Conservation (phyloP, 352 stramenopile genomes). For the Globisporangium nagaii region DNA sequence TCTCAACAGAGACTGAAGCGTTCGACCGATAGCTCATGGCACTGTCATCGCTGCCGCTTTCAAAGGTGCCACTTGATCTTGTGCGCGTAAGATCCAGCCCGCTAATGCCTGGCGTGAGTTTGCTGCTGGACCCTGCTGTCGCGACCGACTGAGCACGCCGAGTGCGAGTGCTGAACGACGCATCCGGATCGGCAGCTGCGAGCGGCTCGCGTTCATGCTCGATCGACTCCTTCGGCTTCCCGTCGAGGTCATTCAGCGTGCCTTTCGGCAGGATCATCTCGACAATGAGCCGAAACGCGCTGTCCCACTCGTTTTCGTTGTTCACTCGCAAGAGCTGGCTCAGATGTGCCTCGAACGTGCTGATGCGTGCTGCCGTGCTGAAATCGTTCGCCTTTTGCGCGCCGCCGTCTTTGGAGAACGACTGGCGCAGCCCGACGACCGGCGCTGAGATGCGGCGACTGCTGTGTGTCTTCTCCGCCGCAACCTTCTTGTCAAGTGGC, state of each 20-base stretch:
- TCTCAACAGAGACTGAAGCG: neutral
- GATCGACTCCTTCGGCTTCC: neutral
- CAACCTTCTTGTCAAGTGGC: no score
- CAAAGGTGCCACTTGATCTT: neutral
- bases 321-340: conserved; percentile 11
- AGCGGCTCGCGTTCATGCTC: neutral
- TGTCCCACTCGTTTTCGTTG: conserved; percentile 26
- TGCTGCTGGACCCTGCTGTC: neutral
- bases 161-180: conserved; percentile 1
- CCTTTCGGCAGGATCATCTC: conserved; percentile 39
- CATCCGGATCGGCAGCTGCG: neutral
- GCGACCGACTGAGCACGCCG: conserved; percentile 9
- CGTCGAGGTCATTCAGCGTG: conserved; percentile 20
- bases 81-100: neutral
- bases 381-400: neutral
- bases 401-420: neutral
- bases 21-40: neutral
- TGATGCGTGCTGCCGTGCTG: neutral
- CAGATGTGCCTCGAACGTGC: conserved; percentile 7
- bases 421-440: neutral
- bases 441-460: conserved; percentile 1
- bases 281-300: conserved; percentile 41
- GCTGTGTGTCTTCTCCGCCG: neutral
- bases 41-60: neutral
- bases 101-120: neutral